Evolutionary conservation across 2,329 filamentous ascomycete species (phyloP).

Genomic region (Rhinocladiella mackenziei): DNA sequence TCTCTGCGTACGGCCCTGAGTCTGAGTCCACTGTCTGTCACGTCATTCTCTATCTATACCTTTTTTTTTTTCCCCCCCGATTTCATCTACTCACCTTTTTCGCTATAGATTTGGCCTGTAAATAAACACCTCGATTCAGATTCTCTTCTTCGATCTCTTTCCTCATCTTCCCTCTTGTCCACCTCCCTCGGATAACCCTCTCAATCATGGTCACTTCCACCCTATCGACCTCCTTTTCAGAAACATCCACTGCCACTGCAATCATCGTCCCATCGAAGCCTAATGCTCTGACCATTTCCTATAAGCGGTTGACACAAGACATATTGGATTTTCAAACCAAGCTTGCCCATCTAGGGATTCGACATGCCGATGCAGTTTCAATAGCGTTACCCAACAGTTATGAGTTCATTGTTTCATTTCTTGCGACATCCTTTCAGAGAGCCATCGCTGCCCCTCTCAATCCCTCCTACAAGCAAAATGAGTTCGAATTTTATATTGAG

Average conservation of each 20-base stretch:
- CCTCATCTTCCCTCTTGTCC: neutral
- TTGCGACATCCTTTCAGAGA: slow-evolving; percentile 80
- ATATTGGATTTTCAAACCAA: slow-evolving; percentile 70
- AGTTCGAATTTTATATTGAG: slow-evolving; percentile 90
- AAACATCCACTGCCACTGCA: slow-evolving; percentile 53
- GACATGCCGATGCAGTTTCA: slow-evolving; percentile 66
- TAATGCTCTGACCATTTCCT: slow-evolving; percentile 62
- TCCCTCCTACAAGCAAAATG: slow-evolving; percentile 80
- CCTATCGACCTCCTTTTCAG: slow-evolving; percentile 55
- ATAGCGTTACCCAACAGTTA: slow-evolving; percentile 81
- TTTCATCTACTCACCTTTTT: neutral
- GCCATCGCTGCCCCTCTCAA: slow-evolving; percentile 83
- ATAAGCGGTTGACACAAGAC: slow-evolving; percentile 62
- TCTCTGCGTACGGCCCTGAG: neutral
- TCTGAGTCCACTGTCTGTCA: neutral
- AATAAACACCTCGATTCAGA: slow-evolving; percentile 1
- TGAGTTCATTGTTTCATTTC: slow-evolving; percentile 82
- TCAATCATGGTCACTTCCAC: slow-evolving; percentile 48
- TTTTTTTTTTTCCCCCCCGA: neutral
- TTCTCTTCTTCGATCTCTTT: neutral
- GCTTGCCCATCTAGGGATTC: slow-evolving; percentile 70
- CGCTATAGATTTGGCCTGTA: neutral
- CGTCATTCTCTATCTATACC: slow-evolving; percentile 6
- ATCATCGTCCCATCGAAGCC: slow-evolving; percentile 69
- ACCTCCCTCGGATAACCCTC: neutral